Base-by-base conservation (phyloP, 164 flowering plant species). In the Dillenia suffruticosa region DNA sequence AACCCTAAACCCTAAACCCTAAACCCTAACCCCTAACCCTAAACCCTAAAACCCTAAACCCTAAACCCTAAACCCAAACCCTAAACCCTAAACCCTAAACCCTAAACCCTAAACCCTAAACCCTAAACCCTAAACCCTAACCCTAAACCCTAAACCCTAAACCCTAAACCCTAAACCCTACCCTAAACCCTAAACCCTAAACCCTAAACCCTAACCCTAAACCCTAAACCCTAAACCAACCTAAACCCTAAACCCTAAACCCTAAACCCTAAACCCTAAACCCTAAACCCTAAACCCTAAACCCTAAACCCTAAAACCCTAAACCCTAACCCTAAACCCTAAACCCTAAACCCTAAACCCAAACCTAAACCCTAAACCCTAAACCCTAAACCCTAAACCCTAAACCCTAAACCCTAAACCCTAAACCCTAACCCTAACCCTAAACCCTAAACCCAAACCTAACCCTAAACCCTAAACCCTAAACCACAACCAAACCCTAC, bases 291-390 rank as follows among this genome's bases (percentile, higher is more conserved):
- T 49, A 44, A 58, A 52, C 43, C 57, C 57, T 50, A 52, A 62
- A 53, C 52, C 57, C 57, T 50, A 52, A 62, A 62, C 52, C 56
- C 57, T 57, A 44, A 44, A 52, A 52, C 56, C 57, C 57, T 44
- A 44, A 51, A 52, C 56, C 57, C 3, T 52, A 62, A 52, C 65
- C 65, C 65, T 62, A 62, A 62, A 62, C 65, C 57, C 65, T 62
- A 62, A 62, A 62, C 65, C 65, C 65, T 62, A 62, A 62, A 62
- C 65, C 65, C 65, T 51, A 52, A 62, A 52, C 65, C 65, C 65
- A 62, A 52, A 57, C 65, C 58, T 52, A 52, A 62, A 52, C 65
- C 65, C 49, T 56, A 56, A 62, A 62, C 57, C 65, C 65, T 53
- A 44, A 62, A 62, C 49, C 65, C 65, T 43, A 44, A 62, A 62